Base-by-base conservation (phyloP, 1,284 basidiomycete species). In the Ceratobasidium sp. region DNA sequence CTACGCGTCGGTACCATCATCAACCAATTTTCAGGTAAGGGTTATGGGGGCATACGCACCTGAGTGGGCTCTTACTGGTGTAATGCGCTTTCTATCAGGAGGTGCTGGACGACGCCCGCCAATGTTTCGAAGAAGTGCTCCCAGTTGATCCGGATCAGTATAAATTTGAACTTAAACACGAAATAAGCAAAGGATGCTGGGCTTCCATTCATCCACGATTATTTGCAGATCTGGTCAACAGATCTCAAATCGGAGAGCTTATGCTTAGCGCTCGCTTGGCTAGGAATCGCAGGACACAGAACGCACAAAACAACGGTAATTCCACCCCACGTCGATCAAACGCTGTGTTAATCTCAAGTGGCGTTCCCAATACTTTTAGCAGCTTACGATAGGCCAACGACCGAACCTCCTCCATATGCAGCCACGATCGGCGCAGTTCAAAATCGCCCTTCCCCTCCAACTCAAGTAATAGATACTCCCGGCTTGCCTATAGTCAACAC, bases 91-190 rank as follows among this genome's bases (percentile, higher is more conserved):
- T 4, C 33, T 11, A 11, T 41, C 29, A 64, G 60, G 60, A 64
- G 11, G 50, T 50, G 1, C 49, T 64, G 4, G 50, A 64, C n/a
- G 36, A 39, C 29, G 36, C 60, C n/a, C 50, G 60, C 39, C 47
- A 64, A 44, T 64, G 60, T 30, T 54, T 64, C 25, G 60, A 64
- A 30, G 60, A 64, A 21, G 36, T 42, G 25, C 60, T 64, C 16
- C 60, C 60, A 7, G 16, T 41, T 6, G 29, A 64, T 25, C 50
- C 30, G 36, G 47, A 62, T 36, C 25, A 25, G 13, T 33, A 62
- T 19, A 64, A 29, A 30, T 21, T 64, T 54, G 60, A 64, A 27
- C 21, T 64, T 21, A 49, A 64, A 30, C 60, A 64, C 36, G 49
- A 50, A 13, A 64, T 64, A 19, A 36, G 60, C 33, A 36, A 64